Conservation (phyloP, 2,329 filamentous ascomycete genomes). For the Neopestalotiopsis sp. region DNA sequence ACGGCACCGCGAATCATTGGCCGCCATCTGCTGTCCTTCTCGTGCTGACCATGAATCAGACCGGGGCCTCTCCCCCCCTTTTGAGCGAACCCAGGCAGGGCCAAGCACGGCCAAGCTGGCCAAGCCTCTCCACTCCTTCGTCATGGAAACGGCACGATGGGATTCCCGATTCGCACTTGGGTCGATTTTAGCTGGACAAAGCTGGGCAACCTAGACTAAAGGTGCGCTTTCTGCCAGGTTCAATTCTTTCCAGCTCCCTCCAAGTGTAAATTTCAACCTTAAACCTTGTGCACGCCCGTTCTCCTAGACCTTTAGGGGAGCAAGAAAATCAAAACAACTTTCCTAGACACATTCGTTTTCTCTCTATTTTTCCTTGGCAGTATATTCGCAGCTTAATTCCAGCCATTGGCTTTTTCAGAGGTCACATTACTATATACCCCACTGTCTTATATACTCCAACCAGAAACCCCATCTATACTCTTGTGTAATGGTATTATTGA, state of each 20-base stretch:
- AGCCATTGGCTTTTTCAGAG: background rate
- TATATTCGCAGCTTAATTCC: background rate
- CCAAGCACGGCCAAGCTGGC: background rate
- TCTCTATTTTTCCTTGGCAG: background rate
- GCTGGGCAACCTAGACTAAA: background rate
- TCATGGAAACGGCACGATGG: background rate
- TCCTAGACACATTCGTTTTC: background rate
- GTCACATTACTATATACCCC: background rate
- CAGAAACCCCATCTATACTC: background rate
- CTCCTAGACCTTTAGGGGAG: background rate
- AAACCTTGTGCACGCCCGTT: background rate
- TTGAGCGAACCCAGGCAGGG: too few species aligned
- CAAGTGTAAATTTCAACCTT: background rate
- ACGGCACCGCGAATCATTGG: background rate
- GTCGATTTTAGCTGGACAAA: background rate
- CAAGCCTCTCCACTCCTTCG: constrained; percentile 1
- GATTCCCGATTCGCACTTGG: background rate
- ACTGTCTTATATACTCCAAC: background rate
- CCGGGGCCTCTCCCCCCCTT: background rate
- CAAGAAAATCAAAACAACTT: background rate
- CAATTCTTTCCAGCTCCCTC: constrained; percentile 1
- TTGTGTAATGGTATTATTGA: background rate
- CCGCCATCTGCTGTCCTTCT: background rate
- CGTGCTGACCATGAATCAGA: background rate
- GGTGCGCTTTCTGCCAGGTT: background rate